phyloP scores from a whole-genome alignment of 2,329 filamentous ascomycete genomes.

The Chalaropsis thielavioides region DNA sequence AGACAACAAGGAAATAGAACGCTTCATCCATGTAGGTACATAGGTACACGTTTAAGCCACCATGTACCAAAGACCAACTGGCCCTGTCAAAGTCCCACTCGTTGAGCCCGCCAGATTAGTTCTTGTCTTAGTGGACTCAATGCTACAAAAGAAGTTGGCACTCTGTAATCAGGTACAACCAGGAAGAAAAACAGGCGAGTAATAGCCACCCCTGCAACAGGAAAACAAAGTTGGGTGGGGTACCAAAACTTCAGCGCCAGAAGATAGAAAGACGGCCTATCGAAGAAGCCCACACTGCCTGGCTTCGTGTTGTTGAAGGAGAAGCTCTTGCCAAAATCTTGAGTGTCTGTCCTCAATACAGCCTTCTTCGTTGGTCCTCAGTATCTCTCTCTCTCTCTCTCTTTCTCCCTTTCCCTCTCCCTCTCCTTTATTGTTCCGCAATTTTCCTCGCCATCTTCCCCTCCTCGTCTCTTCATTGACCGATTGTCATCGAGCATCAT shows the following conservation, averaged over 20 bases:
- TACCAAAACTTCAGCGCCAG: constrained; percentile 2
- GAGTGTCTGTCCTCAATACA: constrained; percentile 4
- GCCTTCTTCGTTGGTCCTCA: constrained; percentile 8
- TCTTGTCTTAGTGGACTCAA: neutral
- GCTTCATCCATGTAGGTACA: neutral
- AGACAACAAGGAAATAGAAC: constrained; percentile 2
- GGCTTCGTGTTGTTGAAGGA: constrained; percentile 2
- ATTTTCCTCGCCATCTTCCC: neutral
- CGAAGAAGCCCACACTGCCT: constrained; percentile 3
- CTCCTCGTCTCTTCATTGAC: constrained; percentile 4
- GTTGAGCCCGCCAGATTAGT: constrained; percentile 15
- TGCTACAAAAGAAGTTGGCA: neutral
- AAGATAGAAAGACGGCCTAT: constrained; percentile 10
- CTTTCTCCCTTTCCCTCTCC: too few relatives aligned
- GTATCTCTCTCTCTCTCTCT: neutral
- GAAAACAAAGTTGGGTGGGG: constrained; percentile 1
- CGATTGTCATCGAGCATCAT: constrained; percentile 4
- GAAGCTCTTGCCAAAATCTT: constrained; percentile 15
- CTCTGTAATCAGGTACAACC: constrained; percentile 1
- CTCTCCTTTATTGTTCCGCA: constrained; percentile 1
- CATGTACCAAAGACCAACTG: neutral
- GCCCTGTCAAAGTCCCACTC: constrained; percentile 14
- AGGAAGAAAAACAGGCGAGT: neutral
- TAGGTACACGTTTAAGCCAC: neutral
- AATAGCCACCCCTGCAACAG: neutral